Evolutionary conservation across 2,329 filamentous ascomycete genomes (phyloP), one percentile per base, ranked within the genome.

Genomic region (Sporothrix globosa): DNA sequence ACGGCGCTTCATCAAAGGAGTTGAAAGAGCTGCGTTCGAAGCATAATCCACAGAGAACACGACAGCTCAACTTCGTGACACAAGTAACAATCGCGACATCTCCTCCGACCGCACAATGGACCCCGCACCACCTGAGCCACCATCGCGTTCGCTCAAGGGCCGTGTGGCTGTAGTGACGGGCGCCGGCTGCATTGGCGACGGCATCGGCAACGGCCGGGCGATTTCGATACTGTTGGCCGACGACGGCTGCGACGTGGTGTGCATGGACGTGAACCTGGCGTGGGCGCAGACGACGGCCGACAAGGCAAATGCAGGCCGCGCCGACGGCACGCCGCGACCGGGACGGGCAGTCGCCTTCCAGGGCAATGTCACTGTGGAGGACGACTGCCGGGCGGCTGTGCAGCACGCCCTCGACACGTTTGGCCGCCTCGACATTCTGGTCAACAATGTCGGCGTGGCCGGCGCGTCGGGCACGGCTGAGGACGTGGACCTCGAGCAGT

Each of bases 391-490:
- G 66, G 73, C 71, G 0, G 77, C 80, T 1, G 78, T 84, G 7
- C 72, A 81, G 0, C 70, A 76, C 0, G 83, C 87, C 0, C 17
- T 87, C 0, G 71, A 80, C 2, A 74, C 77, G 1, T 90, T 85
- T 73, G 87, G 87, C 0, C 80, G 85, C 1, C 73, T 91, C 1
- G 87, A 91, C 74, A 87, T 91, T 54, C 79, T 91, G 0, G 80
- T 91, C 48, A 91, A 91, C 75, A 88, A 87, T 70, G 89, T 91
- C 1, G 90, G 89, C 0, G 80, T 90, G 24, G 82, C 82, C 4
- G 89, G 89, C 0, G 83, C 87, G 0, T 70, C 78, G 1, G 89
- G 89, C 0, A 89, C 85, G 1, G 88, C 88, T 0, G 81, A 87
- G 1, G 85, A 88, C 0, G 85, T 90, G 0, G 86, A 90, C 74